Evolutionary conservation across 208 protist genomes (phyloP), one percentile per base, ranked within the genome.

Genomic region (Wallacemonas sp.): DNA sequence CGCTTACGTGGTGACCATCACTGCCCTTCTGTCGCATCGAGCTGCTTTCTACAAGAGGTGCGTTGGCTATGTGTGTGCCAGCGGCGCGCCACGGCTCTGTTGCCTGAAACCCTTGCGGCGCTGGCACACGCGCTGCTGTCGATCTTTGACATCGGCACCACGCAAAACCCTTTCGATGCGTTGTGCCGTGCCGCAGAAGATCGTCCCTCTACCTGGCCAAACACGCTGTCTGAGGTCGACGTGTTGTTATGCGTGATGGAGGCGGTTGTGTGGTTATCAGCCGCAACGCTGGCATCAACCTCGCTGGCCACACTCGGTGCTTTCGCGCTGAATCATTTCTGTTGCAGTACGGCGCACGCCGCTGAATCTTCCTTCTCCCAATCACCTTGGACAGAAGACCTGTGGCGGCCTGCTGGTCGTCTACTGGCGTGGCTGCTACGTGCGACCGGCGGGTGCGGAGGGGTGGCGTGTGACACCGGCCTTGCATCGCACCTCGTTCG

Each of bases 41-140:
- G 52, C 34, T 73, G 73, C 44, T 78, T 73, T 52, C n/a, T 78
- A 15, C 22, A 70, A 6, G 53, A 78, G 29, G 1, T 72, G 27
- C 53, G 45, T 4, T 61, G 46, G 30, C 37, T 78, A 8, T 60
- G 63, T 41, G 4, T 48, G 3, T 32, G 50, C 5, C 50, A 24
- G 5, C 13, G 21, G 5, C 29, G 12, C 0, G 12, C 9, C 19
- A 26, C 10, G 9, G 50, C 50, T 13, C 29, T 57, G n/a, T n/a
- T 27, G 4, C 29, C 50, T 4, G 50, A 57, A 32, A 57, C 22
- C 6, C 6, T 34, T n/a, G 12, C 10, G 3, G 50, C 50, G 9
- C 50, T 57, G 30, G 12, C 29, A 5, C 50, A 57, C 4, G 50
- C 50, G 6, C 29, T 57, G 30, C 32, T 57, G 9, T 5, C 3